phyloP scores from a whole-genome alignment of 208 protist species.

The Leishmania turanica region DNA sequence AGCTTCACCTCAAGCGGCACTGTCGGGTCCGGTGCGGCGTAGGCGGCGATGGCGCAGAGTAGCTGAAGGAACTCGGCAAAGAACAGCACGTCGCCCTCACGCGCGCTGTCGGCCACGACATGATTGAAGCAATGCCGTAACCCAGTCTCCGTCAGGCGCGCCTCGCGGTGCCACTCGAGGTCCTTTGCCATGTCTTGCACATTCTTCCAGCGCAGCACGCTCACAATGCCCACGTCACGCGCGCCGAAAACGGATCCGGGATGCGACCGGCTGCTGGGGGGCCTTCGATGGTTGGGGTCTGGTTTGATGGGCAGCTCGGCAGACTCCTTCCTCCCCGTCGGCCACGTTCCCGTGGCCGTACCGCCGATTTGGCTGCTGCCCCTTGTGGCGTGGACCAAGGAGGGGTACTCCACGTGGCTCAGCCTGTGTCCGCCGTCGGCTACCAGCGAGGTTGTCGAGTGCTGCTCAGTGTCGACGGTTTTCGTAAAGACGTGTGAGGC shows the following conservation, averaged over 20 bases:
- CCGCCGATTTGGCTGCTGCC: constrained; percentile 7
- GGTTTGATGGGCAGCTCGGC: neutral
- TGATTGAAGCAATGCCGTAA: constrained; percentile 48
- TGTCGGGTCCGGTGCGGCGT: constrained; percentile 45
- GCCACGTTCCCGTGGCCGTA: neutral
- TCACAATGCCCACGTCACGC: constrained; percentile 71
- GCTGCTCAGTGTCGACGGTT: constrained; percentile 17
- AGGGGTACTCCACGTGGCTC: constrained; percentile 17
- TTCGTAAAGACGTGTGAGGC: constrained; percentile 23
- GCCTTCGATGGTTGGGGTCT: neutral
- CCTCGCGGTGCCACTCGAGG: constrained; percentile 42
- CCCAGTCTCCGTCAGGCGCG: constrained; percentile 12
- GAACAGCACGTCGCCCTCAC: constrained; percentile 64
- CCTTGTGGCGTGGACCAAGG: constrained; percentile 15
- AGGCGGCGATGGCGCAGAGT: constrained; percentile 60
- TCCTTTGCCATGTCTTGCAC: constrained; percentile 51
- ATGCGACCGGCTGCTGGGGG: neutral
- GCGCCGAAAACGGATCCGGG: neutral
- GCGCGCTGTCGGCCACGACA: constrained; percentile 39
- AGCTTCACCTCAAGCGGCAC: constrained; percentile 66
- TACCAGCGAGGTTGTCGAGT: constrained; percentile 3
- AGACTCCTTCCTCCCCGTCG: neutral
- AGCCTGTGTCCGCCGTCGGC: constrained; percentile 2
- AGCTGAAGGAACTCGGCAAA: constrained; percentile 72
- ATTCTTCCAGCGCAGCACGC: constrained; percentile 47